Conservation (phyloP, 768 basidiomycete species). For the Auricularia sp. region DNA sequence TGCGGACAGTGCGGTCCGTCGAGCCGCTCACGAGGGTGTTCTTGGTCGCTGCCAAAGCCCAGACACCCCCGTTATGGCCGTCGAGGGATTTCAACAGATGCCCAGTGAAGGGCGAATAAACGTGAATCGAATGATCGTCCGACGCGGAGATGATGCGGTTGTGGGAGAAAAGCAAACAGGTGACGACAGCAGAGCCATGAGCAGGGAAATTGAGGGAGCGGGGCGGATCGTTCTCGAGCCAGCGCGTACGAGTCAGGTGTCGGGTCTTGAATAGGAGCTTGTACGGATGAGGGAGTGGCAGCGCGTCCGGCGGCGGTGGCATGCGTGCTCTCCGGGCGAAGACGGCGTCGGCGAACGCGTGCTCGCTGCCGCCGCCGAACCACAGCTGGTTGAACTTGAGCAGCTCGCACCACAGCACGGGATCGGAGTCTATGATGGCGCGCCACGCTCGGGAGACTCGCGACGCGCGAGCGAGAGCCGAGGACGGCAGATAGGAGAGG, state of each 20-base stretch:
- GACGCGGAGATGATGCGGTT: constrained; percentile 95
- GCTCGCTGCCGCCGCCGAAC: constrained; percentile 81
- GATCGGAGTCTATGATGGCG: constrained; percentile 83
- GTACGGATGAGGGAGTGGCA: constrained; percentile 75
- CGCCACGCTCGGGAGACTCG: constrained; percentile 86
- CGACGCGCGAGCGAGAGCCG: constrained; percentile 75
- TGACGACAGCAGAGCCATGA: constrained; percentile 85
- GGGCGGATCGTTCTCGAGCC: constrained; percentile 64
- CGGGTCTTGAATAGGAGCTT: constrained; percentile 92
- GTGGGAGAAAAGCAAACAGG: constrained; percentile 88
- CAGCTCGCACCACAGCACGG: constrained; percentile 81
- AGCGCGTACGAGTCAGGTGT: constrained; percentile 65
- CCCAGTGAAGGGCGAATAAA: constrained; percentile 84
- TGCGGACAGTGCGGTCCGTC: constrained; percentile 86
- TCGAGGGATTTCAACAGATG: constrained; percentile 61
- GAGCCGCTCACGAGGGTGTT: constrained; percentile 84
- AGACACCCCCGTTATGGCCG: constrained; percentile 93
- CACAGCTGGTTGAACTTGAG: constrained; percentile 77
- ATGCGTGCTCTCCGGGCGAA: constrained; percentile 45
- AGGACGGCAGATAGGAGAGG: constrained; percentile 73
- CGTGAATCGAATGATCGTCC: constrained; percentile 93
- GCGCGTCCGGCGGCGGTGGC: constrained; percentile 31
- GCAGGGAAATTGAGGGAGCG: constrained; percentile 78
- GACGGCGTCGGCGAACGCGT: constrained; percentile 65
- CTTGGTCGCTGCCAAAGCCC: constrained; percentile 88